Evolutionary conservation across 2,329 filamentous ascomycete species (phyloP), one percentile per base, ranked within the genome.

Genomic region (Ceratocystis ficicola): DNA sequence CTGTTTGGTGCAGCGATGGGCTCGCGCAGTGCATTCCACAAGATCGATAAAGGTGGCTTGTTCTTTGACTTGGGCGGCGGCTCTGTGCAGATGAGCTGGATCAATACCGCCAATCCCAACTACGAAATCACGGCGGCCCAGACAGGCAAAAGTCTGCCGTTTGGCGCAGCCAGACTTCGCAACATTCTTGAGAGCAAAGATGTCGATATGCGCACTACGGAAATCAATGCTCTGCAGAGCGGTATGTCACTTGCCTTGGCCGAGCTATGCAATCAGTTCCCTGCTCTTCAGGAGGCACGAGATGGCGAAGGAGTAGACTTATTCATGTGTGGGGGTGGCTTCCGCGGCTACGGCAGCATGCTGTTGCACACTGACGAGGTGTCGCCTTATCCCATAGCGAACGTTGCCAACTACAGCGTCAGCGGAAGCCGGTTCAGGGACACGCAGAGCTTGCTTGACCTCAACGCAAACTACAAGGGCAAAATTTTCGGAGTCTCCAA

Each of bases 301-400:
- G 22, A 63, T 44, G 68, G 71, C 50, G 68, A 70, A 62, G 81
- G 81, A 3, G 79, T 91, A 66, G 84, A 87, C 44, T 78, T 96
- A 7, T 96, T 92, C 73, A 84, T 96, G 66, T 95, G 89, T 69
- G 92, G 92, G 55, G 92, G 92, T 28, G 92, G 92, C 0, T 95
- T 96, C 73, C 81, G 92, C 44, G 92, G 92, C 17, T 96, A 95
- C 79, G 92, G 91, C 5, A 95, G 90, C 74, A 85, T 95, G 72
- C 80, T 96, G 64, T 92, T 95, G 87, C 86, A 88, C 72, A 82
- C 83, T 70, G 88, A 93, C 71, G 75, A 78, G 5, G 82, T 90
- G 55, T 78, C 81, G 65, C 90, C 90, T 0, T 96, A 95, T 73
- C 92, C 92, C 0, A 88, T 96, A 30, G 84, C 90, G 0, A 86